Evolutionary conservation across 768 basidiomycete genomes (phyloP), one percentile per base, ranked within the genome.

Genomic region (Coprinopsis strossmayeri): DNA sequence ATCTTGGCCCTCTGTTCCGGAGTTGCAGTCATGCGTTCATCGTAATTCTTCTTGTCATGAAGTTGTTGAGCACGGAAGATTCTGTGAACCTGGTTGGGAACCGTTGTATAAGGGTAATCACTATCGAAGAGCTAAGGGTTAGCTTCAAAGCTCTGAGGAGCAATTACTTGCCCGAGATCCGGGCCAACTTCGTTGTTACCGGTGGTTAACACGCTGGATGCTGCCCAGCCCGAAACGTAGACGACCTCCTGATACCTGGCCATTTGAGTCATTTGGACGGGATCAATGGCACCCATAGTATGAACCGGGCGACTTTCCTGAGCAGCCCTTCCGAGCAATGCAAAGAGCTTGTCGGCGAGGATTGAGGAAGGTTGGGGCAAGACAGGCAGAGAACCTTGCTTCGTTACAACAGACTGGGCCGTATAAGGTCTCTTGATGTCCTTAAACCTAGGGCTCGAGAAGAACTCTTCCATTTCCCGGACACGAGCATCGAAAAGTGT

Each of bases 31-130:
- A 90, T 72, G 26, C 91, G 81, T 57, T 91, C 90, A 58, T 94
- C 90, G 58, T 89, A 92, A 59, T 93, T 87, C 60, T 94, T 95
- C 67, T 82, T 84, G 70, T 96, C 92, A 61, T 96, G 92, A 48
- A 92, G 71, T 57, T 90, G 87, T 63, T 96, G 94, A 0, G 93
- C 89, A 45, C 90, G 87, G 70, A 90, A 89, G 44, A 96, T 74
- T 41, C 91, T 78, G 48, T 95, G 88, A 0, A 96, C 93, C 62
- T 95, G 92, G 61, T 96, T 95, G 20, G 94, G 93, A 13, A 97
- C 91, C 1, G 92, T 95, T 9, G 91, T 93, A 64, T 96, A 96
- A 1, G 93, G 91, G 62, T 96, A 95, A 65, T 97, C 94, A 28
- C 85, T 92, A 40, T 20, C 37, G 10, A 44, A 20, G 45, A 48